phyloP scores from a whole-genome alignment of 2,329 filamentous ascomycete species.

The Gaeumannomyces sp. region DNA sequence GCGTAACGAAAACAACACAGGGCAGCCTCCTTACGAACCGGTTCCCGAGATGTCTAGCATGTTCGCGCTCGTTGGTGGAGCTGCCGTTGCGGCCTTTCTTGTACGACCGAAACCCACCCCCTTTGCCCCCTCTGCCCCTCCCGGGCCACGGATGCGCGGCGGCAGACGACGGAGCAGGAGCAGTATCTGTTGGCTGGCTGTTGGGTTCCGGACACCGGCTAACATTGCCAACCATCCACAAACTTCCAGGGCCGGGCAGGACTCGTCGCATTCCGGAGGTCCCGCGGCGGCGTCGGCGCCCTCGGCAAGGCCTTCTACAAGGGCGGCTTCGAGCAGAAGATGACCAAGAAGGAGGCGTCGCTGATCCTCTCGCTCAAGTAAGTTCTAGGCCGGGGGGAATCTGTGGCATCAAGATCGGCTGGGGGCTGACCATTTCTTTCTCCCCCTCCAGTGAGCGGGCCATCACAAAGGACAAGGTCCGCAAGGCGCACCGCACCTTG shows the following conservation, averaged over 20 bases:
- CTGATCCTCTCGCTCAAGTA: slow-evolving; percentile 89
- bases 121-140: not conserved
- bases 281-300: slow-evolving; percentile 68
- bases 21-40: not conserved
- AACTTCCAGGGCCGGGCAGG: slow-evolving; percentile 82
- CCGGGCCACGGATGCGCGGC: no score
- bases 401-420: not conserved
- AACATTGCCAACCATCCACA: not conserved
- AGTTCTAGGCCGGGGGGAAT: slow-evolving; percentile 15
- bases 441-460: slow-evolving; percentile 64
- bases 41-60: not conserved
- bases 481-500: slow-evolving; percentile 88
- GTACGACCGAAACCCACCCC: slow-evolving; percentile 33
- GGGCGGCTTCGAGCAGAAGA: slow-evolving; percentile 93
- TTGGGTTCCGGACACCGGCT: not conserved
- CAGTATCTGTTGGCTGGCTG: not conserved
- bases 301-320: slow-evolving; percentile 95
- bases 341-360: slow-evolving; percentile 87
- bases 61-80: slow-evolving; percentile 51
- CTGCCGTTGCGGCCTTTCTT: slow-evolving; percentile 60
- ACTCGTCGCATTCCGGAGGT: slow-evolving; percentile 80
- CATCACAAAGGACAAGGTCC: slow-evolving; percentile 85
- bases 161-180: not conserved
- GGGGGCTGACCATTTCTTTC: not conserved
- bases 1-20: not conserved